A percentile compares a stretch with the other conserved stretches of the same genome.
Conservation (phyloP, 179 eudicot genomes). For the Silene noctiflora region DNA sequence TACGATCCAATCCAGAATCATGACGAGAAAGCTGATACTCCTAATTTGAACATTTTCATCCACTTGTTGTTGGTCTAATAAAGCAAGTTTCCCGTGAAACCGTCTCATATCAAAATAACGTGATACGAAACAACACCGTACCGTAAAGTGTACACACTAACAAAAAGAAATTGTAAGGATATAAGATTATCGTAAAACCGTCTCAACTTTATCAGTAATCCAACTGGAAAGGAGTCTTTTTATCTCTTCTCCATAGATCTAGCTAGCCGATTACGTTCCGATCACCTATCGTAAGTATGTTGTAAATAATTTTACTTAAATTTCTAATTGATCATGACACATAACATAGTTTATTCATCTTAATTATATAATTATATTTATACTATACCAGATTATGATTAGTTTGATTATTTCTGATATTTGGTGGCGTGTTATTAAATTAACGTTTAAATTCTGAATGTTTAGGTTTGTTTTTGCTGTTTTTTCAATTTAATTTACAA, state of each 20-base stretch:
- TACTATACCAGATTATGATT: background rate
- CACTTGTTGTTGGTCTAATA: too few relatives aligned
- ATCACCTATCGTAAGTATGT: background rate
- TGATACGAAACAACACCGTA: too few relatives aligned
- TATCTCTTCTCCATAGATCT: background rate
- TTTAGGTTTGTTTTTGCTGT: background rate
- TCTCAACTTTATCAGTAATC: background rate
- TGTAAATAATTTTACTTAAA: background rate
- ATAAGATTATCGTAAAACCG: too few relatives aligned
- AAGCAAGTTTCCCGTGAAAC: too few relatives aligned
- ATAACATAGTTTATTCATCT: background rate
- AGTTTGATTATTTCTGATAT: background rate
- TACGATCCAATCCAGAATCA: too few relatives aligned
- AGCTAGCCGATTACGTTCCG: conserved; percentile 14
- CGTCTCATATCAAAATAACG: too few relatives aligned
- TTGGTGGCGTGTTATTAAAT: too few relatives aligned
- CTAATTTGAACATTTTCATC: too few relatives aligned
- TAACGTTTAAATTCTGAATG: background rate
- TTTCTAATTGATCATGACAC: background rate
- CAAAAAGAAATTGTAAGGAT: too few relatives aligned
- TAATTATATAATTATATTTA: background rate
- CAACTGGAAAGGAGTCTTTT: background rate
- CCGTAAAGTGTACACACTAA: too few relatives aligned
- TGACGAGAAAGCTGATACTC: too few relatives aligned
- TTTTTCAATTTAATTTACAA: background rate